Base-by-base conservation (phyloP, 306 rosid species). In the Vigna hirtella region DNA sequence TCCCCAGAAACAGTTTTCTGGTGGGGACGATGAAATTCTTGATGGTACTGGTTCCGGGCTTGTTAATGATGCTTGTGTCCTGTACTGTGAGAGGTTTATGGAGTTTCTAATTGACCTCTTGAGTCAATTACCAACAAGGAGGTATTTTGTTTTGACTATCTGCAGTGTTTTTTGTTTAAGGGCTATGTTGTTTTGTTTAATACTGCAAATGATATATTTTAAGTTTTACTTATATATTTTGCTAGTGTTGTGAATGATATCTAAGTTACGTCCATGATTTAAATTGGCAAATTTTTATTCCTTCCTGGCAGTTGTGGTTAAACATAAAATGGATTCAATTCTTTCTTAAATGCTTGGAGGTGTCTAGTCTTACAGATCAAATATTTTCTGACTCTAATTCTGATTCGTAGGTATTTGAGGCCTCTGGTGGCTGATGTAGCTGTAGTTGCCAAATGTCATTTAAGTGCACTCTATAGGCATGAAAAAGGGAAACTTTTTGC, bases 381-480 rank as follows among this genome's bases (percentile, higher is more conserved):
- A 18, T 38, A 20, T 14, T 40, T 43, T 67, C 32, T 10, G 38
- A 26, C 40, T 9, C 45, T 63, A n/a, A 40, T 77, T 67, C 67
- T 66, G 68, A 26, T 71, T 73, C 45, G 47, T 76, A 93, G 99
- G 87, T 95, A 86, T 87, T 75, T 91, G 81, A 92, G 97, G 87
- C 99, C 99, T 45, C 90, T 95, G 76, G 97, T 95, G 80, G 97
- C 94, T 81, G 99, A 95, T 84, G 91, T 91, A n/a, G 99, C 93
- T 56, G 99, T 95, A 22, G 99, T 95, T 80, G 89, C 98, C 55
- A 95, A 95, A 84, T 95, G 99, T 84, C 98, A 93, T 86, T 87
- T 95, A 79, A 95, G 99, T 87, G 88, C 89, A 26, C 98, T 95
- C 79, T 95, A 95, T 83, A 87, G 86, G 85, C 98, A 95, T 73